Percentiles rank a stretch among this genome's conserved stretches.
Conservation (phyloP, 169 alveolate species). For the Plasmodium ovale region DNA sequence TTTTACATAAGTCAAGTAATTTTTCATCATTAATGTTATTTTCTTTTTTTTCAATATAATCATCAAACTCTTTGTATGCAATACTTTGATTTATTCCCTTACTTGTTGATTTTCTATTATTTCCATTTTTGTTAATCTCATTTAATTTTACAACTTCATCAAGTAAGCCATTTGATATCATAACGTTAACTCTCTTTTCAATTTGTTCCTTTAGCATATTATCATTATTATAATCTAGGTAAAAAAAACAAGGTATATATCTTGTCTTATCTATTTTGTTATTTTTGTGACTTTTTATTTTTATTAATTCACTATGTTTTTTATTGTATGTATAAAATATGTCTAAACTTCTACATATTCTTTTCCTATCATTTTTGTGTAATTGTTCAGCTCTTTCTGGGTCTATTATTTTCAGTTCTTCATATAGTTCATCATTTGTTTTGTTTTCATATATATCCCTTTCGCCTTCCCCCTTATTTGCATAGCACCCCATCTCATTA, state of each 20-base stretch:
- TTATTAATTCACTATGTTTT: conserved; percentile 82
- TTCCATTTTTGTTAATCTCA: conserved; percentile 76
- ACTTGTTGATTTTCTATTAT: neutral
- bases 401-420: conserved; percentile 74
- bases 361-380: conserved; percentile 84
- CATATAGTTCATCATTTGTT: conserved; percentile 76
- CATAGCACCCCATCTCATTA: neutral
- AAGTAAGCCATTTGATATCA: conserved; percentile 58
- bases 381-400: conserved; percentile 83
- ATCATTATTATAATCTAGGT: conserved; percentile 57
- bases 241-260: conserved; percentile 26
- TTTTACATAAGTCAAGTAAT: conserved; percentile 72
- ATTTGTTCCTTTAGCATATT: conserved; percentile 71
- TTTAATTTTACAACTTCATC: conserved; percentile 53
- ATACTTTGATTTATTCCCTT: conserved; percentile 65
- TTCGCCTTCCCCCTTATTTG: neutral
- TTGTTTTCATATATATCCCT: conserved; percentile 38
- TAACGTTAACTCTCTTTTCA: conserved; percentile 36
- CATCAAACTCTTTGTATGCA: conserved; percentile 84
- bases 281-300: conserved; percentile 62
- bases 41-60: conserved; percentile 62
- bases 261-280: conserved; percentile 65
- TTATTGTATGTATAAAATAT: conserved; percentile 73
- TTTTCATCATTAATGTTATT: conserved; percentile 26
- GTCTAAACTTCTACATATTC: conserved; percentile 78